A percentile compares a stretch with the other conserved stretches of the same genome.
Conservation (phyloP, 441 rosid species). For the Corymbia calophylla region DNA sequence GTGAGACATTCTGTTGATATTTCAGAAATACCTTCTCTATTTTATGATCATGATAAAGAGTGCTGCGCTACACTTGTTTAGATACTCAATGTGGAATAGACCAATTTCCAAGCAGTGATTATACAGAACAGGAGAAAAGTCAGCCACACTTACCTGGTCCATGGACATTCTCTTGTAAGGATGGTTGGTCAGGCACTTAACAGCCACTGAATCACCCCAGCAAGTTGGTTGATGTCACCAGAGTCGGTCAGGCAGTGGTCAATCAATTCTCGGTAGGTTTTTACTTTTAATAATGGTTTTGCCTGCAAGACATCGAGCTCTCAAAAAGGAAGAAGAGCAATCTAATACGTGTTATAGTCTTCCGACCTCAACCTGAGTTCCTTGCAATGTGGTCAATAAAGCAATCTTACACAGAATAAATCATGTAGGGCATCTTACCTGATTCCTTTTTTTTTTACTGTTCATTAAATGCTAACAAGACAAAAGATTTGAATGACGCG, state of each 20-base stretch:
- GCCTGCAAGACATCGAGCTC: neutral
- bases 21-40: too few species aligned
- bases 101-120: neutral
- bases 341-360: neutral
- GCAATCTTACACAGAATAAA: neutral
- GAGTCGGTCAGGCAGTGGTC: neutral
- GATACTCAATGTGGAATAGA: neutral
- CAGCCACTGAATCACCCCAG: conserved; percentile 4
- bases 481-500: neutral
- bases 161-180: conserved; percentile 1
- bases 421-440: neutral
- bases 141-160: neutral
- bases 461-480: neutral
- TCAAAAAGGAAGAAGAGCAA: neutral
- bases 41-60: neutral
- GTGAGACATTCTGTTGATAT: too few species aligned
- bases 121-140: neutral
- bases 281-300: neutral
- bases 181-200: conserved; percentile 4
- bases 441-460: neutral
- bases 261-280: neutral
- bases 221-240: neutral
- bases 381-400: neutral
- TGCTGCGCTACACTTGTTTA: neutral
- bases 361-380: neutral